phyloP scores from a whole-genome alignment of 73 alveolate species.

The Symbiodinium natans region DNA sequence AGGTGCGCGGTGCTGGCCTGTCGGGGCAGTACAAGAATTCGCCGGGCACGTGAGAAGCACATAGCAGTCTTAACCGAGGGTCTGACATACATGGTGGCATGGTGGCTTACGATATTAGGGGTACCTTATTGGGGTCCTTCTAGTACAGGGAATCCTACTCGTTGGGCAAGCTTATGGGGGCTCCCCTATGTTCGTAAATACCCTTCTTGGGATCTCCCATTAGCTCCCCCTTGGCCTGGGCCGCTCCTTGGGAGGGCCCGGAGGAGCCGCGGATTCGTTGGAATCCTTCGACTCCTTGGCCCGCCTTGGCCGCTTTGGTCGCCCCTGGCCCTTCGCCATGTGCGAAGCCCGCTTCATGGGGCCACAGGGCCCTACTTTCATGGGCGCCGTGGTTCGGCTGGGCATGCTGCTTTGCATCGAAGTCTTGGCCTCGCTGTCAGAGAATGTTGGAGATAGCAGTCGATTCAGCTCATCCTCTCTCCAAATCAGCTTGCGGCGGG shows the following conservation, averaged over 20 bases:
- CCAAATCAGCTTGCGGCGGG: conserved; percentile 37
- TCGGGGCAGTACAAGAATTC: neutral
- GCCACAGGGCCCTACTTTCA: neutral
- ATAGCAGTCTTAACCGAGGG: too few relatives aligned
- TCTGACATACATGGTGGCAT: neutral
- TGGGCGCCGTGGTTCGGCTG: neutral
- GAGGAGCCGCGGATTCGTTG: too few relatives aligned
- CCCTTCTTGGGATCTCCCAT: neutral
- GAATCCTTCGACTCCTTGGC: neutral
- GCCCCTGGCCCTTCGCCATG: neutral
- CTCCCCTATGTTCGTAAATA: too few relatives aligned
- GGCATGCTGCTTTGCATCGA: too few relatives aligned
- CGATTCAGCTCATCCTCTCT: neutral
- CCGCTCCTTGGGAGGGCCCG: neutral
- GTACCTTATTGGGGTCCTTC: too few relatives aligned
- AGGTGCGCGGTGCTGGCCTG: neutral
- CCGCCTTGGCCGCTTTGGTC: neutral
- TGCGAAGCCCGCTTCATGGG: neutral
- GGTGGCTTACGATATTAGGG: too few relatives aligned
- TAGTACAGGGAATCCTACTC: too few relatives aligned
- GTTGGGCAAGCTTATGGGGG: too few relatives aligned
- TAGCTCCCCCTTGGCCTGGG: neutral
- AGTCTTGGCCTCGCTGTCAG: too few relatives aligned
- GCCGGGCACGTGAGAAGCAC: too few relatives aligned
- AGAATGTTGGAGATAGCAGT: neutral